phyloP scores from a whole-genome alignment of 345 rosid species.

The Rhizophora apiculata region DNA sequence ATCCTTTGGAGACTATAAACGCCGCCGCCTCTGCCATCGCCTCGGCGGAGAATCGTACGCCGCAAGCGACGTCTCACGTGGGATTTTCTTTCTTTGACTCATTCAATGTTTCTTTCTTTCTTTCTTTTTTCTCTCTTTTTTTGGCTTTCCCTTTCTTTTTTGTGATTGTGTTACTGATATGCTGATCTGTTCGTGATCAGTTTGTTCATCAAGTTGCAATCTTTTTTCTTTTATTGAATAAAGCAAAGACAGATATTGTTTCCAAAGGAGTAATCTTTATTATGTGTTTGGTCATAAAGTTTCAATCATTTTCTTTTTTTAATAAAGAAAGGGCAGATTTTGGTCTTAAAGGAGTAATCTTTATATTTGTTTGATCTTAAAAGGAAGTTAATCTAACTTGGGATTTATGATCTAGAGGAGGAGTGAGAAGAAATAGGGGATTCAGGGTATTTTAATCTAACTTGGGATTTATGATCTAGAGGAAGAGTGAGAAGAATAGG shows the following conservation, averaged over 20 bases:
- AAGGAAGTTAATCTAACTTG: neutral
- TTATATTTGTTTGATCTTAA: neutral
- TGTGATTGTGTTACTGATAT: neutral
- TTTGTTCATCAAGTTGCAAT: too few species aligned
- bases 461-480: neutral
- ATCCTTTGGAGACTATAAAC: conserved; percentile 61
- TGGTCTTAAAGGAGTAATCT: too few species aligned
- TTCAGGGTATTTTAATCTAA: too few species aligned
- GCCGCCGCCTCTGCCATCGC: conserved; percentile 91
- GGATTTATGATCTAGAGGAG: neutral
- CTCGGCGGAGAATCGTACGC: conserved; percentile 65
- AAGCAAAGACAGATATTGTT: too few species aligned
- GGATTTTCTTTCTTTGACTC: neutral
- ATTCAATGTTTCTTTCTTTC: neutral
- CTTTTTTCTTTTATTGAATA: too few species aligned
- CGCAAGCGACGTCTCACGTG: conserved; percentile 57
- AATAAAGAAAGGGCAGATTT: too few species aligned
- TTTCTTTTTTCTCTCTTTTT: conserved; percentile 6
- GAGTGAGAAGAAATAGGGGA: neutral
- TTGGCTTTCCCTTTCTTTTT: neutral
- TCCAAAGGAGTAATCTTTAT: too few species aligned
- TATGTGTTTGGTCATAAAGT: too few species aligned
- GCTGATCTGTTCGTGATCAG: too few species aligned
- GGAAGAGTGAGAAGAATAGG: neutral
- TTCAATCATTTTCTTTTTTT: too few species aligned